A percentile compares a stretch with the other conserved stretches of the same genome.
phyloP scores from a whole-genome alignment of 2,329 filamentous ascomycete genomes.

The Pleoardoris graminearum region DNA sequence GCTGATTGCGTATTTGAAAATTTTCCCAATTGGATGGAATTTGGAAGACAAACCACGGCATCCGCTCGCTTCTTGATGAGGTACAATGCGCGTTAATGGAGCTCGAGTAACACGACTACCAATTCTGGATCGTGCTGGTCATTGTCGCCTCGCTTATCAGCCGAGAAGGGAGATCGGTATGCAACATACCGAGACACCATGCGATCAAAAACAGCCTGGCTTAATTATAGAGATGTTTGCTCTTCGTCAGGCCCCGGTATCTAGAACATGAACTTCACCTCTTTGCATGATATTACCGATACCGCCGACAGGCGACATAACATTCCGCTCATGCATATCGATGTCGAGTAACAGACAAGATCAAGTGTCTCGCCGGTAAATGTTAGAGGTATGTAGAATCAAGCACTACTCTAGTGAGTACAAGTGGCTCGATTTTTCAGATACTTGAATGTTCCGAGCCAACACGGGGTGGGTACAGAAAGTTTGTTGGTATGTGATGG shows the following conservation, averaged over 20 bases:
- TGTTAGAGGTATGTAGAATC: not conserved
- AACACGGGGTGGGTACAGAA: too few species aligned
- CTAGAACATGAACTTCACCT: not conserved
- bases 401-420: not conserved
- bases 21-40: conserved; percentile 1
- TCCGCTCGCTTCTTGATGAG: conserved; percentile 12
- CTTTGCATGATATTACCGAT: not conserved
- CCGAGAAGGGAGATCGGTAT: not conserved
- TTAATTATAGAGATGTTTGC: not conserved
- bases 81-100: conserved; percentile 9
- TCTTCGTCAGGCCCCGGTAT: not conserved
- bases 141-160: too few species aligned
- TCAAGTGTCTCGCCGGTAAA: not conserved
- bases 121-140: too few species aligned
- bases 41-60: conserved; percentile 11
- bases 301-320: conserved; percentile 1
- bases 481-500: not conserved
- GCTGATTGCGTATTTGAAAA: not conserved
- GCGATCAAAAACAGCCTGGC: conserved; percentile 3
- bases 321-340: not conserved
- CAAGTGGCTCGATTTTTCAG: not conserved
- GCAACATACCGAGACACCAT: too few species aligned
- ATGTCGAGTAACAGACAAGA: not conserved
- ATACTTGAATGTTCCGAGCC: not conserved
- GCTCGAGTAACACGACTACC: conserved; percentile 21